Base-by-base conservation (phyloP, 495 filamentous ascomycete species). In the Annulohypoxylon maeteangense region DNA sequence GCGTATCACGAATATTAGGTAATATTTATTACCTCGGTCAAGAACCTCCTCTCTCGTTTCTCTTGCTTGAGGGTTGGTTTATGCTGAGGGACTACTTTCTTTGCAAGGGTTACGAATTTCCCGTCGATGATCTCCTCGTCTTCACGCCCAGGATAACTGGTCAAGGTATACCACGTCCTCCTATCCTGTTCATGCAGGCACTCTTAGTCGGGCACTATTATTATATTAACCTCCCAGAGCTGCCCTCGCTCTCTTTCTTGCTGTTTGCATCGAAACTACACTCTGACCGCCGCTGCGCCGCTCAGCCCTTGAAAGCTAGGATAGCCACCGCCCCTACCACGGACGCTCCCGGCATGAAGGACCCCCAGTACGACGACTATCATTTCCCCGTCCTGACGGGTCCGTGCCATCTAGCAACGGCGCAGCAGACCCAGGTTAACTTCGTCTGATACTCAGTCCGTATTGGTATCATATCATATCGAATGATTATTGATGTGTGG, bases 241-340 rank as follows among this genome's bases (percentile, higher is more conserved):
- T 40, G 4, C 36, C 36, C 10, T n/a, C 36, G 36, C 12, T 40
- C 34, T 12, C 36, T 40, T 40, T 48, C 45, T 48, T 3, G 18
- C 23, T 23, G 5, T 48, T 25, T 48, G 18, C 45, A 48, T 48
- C 18, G 45, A 48, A 48, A 48, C 45, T 6, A 48, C 45, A 48
- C 45, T 48, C 45, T 48, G 45, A 48, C 45, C 45, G 45, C 45
- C 45, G 12, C 36, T 48, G 45, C 45, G 45, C 45, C 45, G 45
- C 45, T 48, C 45, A 48, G 45, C 45, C 45, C 45, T 48, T 48
- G 45, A 25, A 48, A 48, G 45, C 45, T 23, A 48, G 14, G 45
- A 48, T 48, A 48, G 45, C 23, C 45, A 48, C 45, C 18, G 45
- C 45, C 23, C 45, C 18, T 5, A 2, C 18, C 45, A 48, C 23